phyloP scores from a whole-genome alignment of 148 eudicot genomes.

The Rhododendron williamsianum region DNA sequence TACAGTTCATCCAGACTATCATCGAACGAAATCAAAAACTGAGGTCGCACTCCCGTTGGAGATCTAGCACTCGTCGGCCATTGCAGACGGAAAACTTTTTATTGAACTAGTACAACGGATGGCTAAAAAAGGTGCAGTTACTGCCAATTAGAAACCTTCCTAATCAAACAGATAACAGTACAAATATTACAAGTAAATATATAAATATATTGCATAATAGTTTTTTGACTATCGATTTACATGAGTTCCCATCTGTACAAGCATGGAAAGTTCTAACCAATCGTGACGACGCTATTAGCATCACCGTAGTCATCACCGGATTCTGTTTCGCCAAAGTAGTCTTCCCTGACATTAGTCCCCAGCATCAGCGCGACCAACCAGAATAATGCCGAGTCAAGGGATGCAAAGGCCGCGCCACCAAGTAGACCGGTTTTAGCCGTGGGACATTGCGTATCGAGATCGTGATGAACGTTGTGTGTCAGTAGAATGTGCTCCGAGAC shows the following conservation, averaged over 20 bases:
- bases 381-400: not conserved
- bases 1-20: no score
- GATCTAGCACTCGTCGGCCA: not conserved
- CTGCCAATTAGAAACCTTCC: not conserved
- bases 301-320: not conserved
- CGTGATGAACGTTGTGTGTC: not conserved
- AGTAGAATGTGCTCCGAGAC: not conserved
- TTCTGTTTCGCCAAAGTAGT: not conserved
- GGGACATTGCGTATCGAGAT: not conserved
- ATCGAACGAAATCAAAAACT: no score
- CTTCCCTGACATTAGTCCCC: not conserved
- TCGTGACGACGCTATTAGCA: not conserved
- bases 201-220: not conserved
- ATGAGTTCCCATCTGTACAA: not conserved
- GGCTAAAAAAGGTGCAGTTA: not conserved
- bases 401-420: conserved; percentile 7
- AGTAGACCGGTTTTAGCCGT: not conserved
- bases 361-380: not conserved
- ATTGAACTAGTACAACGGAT: not conserved
- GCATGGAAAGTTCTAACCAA: not conserved
- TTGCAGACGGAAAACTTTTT: not conserved
- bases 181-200: not conserved
- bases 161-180: not conserved
- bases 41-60: no score
- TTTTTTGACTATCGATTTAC: not conserved